Evolutionary conservation across 2,329 filamentous ascomycete species (phyloP).

Genomic region (Stenocarpella maydis): DNA sequence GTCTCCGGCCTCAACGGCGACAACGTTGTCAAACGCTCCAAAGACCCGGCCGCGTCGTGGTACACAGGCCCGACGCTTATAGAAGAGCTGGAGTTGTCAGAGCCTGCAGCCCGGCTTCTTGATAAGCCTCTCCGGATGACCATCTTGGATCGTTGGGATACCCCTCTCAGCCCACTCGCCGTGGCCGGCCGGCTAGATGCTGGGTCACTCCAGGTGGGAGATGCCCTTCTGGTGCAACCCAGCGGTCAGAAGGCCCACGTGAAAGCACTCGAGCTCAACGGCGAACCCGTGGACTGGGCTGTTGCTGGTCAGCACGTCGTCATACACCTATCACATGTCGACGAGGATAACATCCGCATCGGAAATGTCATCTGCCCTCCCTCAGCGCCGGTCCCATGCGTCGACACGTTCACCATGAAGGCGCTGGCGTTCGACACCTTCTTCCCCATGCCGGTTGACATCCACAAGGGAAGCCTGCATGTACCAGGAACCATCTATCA

Average conservation of each 20-base stretch:
- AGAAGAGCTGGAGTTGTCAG: constrained; percentile 84
- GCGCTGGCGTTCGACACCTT: constrained; percentile 89
- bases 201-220: constrained; percentile 84
- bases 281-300: constrained; percentile 81
- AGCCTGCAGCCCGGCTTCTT: constrained; percentile 71
- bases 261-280: constrained; percentile 82
- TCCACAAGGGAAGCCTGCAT: constrained; percentile 86
- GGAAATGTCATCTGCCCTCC: constrained; percentile 88
- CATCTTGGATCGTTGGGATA: constrained; percentile 86
- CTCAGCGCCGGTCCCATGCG: constrained; percentile 71
- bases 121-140: constrained; percentile 85
- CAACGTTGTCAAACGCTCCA: constrained; percentile 74
- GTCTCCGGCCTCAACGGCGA: constrained; percentile 90
- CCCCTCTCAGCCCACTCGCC: constrained; percentile 81
- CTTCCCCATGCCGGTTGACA: constrained; percentile 87
- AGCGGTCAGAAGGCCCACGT: constrained; percentile 82
- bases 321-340: constrained; percentile 85
- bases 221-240: constrained; percentile 80
- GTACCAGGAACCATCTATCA: constrained; percentile 76
- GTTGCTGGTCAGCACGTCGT: constrained; percentile 90
- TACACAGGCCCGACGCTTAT: constrained; percentile 82
- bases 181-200: constrained; percentile 87
- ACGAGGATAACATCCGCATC: constrained; percentile 79
- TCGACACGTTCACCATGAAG: constrained; percentile 81
- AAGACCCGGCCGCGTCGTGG: constrained; percentile 72